Evolutionary conservation across 2,329 filamentous ascomycete species (phyloP), one percentile per base, ranked within the genome.

Genomic region (Onygenales sp.): DNA sequence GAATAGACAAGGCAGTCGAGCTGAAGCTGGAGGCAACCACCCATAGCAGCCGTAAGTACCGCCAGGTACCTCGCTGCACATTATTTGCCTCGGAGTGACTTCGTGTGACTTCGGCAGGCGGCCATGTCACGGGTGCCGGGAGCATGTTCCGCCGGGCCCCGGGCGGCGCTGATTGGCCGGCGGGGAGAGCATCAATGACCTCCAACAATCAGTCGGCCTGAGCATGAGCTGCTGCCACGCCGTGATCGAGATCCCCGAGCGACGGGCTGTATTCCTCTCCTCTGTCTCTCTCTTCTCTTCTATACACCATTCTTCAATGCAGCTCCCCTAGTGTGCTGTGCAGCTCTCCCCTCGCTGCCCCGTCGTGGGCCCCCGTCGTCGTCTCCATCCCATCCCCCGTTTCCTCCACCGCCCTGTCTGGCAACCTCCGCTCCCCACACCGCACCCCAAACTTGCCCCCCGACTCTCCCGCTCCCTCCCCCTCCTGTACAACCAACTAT

Each of bases 261-360:
- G 21, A 27, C 47, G 36, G 47, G 45, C 10, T 33, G 8, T n/a
- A 17, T 32, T 14, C 39, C 17, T 44, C 35, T 36, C 27, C 13
- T 47, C 14, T 27, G 17, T 5, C 11, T 27, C 13, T 36, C 14
- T 52, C 6, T 39, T 36, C 43, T 52, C 21, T 32, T 38, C 33
- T 51, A 21, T 51, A 14, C 13, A n/a, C 9, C 43, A 17, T 8
- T n/a, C 39, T 38, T 52, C 43, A 52, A 52, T 52, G 50, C 43
- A 39, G 50, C 33, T 46, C 21, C 50, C 14, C 13, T 46, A 41
- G 21, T 43, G 14, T 14, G 45, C 32, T 52, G 33, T 45, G 50
- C 35, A 32, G 41, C 35, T 31, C 41, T 52, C 35, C 43, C 21
- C 33, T 52, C 42, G 35, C 42, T 52, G 42, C 32, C 50, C 50